These are phyloP conservation scores for Cladosporium sp. DNA, from an alignment of 2,329 filamentous ascomycete species.

Conservation along the genomic window DNA sequence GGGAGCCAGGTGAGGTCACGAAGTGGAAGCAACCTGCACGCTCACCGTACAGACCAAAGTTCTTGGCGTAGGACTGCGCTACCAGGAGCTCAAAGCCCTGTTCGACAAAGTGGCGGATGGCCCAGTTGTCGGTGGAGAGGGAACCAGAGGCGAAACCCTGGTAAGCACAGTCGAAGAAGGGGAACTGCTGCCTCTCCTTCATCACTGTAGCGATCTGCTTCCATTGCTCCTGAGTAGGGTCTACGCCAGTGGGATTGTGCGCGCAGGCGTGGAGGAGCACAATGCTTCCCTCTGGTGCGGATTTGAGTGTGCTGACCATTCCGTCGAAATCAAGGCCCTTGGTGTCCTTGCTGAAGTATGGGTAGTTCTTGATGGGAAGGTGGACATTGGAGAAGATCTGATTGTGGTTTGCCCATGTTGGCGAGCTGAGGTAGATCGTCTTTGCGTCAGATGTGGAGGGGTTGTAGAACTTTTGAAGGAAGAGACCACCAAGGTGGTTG, in stretches of 20 bases:
- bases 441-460: conserved; percentile 55
- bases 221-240: conserved; percentile 93
- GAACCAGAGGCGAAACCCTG: conserved; percentile 96
- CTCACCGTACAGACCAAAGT: conserved; percentile 85
- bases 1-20: conserved; percentile 67
- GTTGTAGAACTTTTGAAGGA: conserved; percentile 87
- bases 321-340: conserved; percentile 89
- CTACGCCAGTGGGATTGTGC: conserved; percentile 96
- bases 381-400: conserved; percentile 95
- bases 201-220: conserved; percentile 78
- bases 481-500: conserved; percentile 86
- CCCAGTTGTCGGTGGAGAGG: conserved; percentile 77
- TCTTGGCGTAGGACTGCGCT: conserved; percentile 53
- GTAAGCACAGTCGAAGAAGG: conserved; percentile 98
- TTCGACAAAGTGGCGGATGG: conserved; percentile 90
- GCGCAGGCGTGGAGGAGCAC: conserved; percentile 93
- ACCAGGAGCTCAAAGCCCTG: conserved; percentile 70
- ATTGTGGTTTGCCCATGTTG: conserved; percentile 98
- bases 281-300: conserved; percentile 74
- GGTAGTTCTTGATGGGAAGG: conserved; percentile 75
- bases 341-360: conserved; percentile 86
- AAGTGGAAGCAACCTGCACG: conserved; percentile 95
- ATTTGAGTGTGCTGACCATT: conserved; percentile 68
- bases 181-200: conserved; percentile 77
- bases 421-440: conserved; percentile 84